Base-by-base conservation (phyloP, 2,329 filamentous ascomycete species). In the Xylariomycetidae sp. region DNA sequence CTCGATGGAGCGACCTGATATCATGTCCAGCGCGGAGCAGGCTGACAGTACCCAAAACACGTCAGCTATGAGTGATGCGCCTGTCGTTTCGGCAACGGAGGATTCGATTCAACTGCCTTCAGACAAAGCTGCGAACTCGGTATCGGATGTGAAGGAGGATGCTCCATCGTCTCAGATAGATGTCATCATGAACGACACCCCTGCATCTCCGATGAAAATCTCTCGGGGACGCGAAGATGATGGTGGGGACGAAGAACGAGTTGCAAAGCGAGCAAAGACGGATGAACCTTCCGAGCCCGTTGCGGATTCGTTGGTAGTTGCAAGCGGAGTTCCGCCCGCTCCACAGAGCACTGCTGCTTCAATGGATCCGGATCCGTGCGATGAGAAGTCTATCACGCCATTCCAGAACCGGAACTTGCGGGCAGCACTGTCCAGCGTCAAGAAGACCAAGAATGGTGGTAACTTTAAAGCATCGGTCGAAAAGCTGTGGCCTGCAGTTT, bases 211-310 rank as follows among this genome's bases (percentile, higher is more conserved):
- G 12, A 22, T 31, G 4, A 90, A 89, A 61, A 54, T 83, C 10
- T 71, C 86, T 2, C 80, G 87, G 9, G 83, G 82, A 46, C 81
- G 89, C 11, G 88, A 94, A 38, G 81, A 88, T 4, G 88, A 94
- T 44, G 66, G 67, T 1, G 64, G 64, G 11, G 66, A 68, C 9
- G 76, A 87, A 44, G 76, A 87, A 44, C 88, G 82, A 33, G 76
- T 77, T 12, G 76, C 88, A 1, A 96, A 96, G 67, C 81, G 89
- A 16, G 78, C 85, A 23, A 90, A 82, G 62, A 84, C 86, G 0
- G 83, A 85, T 12, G 67, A 67, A 10, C 65, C 70, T 1, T 32
- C 27, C 17, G 49, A 45, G 17, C 31, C 36, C 6, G 40, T 42
- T 3, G 42, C 32, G 16, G 52, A 57, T 26, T 52, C 49, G 9